phyloP scores from a whole-genome alignment of 129 eudicot species.

The Tagetes patula region DNA sequence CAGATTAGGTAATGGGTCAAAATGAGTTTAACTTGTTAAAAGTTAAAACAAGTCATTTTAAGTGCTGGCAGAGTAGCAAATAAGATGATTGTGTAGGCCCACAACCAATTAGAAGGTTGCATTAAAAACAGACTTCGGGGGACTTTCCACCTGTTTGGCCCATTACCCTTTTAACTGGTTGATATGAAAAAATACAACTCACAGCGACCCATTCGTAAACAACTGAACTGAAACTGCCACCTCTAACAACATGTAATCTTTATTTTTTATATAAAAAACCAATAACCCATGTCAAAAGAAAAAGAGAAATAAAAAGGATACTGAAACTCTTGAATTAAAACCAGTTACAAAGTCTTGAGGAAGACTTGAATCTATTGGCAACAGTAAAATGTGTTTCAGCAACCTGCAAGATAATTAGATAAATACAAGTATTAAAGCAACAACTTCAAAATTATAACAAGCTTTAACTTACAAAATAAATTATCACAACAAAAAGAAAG shows the following conservation, averaged over 20 bases:
- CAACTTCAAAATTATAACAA: conserved; percentile 13
- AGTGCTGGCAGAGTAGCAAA: background rate
- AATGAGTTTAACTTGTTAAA: background rate
- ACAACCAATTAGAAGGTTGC: background rate
- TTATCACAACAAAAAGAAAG: background rate
- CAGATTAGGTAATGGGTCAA: background rate
- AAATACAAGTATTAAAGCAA: conserved; percentile 12
- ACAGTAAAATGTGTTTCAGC: conserved; percentile 56
- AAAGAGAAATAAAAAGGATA: conserved; percentile 54
- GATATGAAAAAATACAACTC: background rate
- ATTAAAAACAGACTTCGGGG: background rate
- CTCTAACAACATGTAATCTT: conserved; percentile 3
- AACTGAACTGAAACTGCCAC: background rate
- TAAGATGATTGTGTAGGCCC: background rate
- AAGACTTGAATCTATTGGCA: conserved; percentile 76
- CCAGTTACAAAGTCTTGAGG: conserved; percentile 56
- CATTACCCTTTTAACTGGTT: background rate
- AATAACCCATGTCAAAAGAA: background rate
- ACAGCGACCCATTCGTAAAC: background rate
- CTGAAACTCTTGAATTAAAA: conserved; percentile 66
- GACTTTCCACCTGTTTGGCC: background rate
- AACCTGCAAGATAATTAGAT: conserved; percentile 44
- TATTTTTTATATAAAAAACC: background rate
- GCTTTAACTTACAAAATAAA: conserved; percentile 1
- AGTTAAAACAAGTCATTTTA: background rate